Base-by-base conservation (phyloP, 116 monocot species). In the Phalaenopsis hybrid region DNA sequence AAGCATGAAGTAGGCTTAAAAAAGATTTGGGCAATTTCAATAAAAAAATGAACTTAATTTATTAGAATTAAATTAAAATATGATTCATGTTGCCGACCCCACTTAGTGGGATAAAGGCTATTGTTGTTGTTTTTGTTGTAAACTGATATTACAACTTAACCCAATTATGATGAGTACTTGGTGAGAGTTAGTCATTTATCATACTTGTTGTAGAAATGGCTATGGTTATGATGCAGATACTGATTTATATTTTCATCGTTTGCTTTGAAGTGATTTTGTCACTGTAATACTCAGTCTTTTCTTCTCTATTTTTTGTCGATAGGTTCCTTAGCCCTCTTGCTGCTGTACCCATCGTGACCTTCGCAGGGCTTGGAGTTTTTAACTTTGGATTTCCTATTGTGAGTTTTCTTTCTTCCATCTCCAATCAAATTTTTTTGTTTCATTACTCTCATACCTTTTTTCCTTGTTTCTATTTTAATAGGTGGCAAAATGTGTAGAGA, bases 311-410 rank as follows among this genome's bases (percentile, higher is more conserved):
- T 72, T 6, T 75, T 46, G 18, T 75, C 43, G n/a, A 78, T 77
- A 97, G 97, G 86, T 97, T 85, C 81, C 90, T 97, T 48, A 97
- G 94, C 82, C 97, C 97, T 23, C 94, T 97, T 33, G 87, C 94
- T 13, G 97, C 92, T 1, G 91, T 90, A 55, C 94, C 97, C 20
- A 85, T 94, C 61, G 91, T 92, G 45, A 84, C 88, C 34, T 84
- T 94, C 11, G 70, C 91, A 7, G 94, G 88, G 4, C 87, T 97
- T 55, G 97, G 94, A 15, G 88, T 94, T 75, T 91, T 86, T 81
- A 92, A 90, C 79, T 44, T 89, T 74, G 94, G 87, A 23, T 94
- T 97, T 75, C 94, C 97, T 37, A 72, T 61, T 65, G 96, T 96
- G 81, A 89, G 94, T 83, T 17, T 28, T 74, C 57, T 10, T 18